A percentile compares a stretch with the other conserved stretches of the same genome.
These are phyloP conservation scores for Ascocoryne sarcoides DNA, from an alignment of 2,329 filamentous ascomycete species.

Conservation along the genomic window DNA sequence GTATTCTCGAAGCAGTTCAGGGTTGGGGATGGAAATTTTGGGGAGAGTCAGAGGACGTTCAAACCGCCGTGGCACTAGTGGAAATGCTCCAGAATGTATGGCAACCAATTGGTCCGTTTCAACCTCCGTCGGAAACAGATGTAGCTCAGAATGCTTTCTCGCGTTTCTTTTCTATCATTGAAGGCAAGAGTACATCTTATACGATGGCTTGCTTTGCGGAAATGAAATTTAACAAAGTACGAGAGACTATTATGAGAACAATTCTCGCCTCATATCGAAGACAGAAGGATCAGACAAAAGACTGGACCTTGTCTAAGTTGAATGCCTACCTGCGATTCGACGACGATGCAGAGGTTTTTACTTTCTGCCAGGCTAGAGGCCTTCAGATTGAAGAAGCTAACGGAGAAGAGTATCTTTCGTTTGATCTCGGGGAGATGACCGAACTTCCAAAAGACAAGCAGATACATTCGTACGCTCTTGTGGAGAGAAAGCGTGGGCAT, in stretches of 20 bases:
- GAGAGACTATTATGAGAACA: conserved; percentile 47
- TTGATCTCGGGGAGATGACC: conserved; percentile 19
- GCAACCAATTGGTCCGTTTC: conserved; percentile 48
- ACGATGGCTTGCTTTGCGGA: conserved; percentile 63
- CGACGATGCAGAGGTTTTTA: conserved; percentile 54
- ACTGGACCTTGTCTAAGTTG: conserved; percentile 48
- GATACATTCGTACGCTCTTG: conserved; percentile 45
- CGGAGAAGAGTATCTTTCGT: conserved; percentile 27
- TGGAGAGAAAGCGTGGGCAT: conserved; percentile 50
- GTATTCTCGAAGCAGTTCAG: conserved; percentile 44
- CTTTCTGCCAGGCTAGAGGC: conserved; percentile 52
- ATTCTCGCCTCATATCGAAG: conserved; percentile 47
- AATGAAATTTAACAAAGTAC: conserved; percentile 54
- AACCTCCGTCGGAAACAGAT: conserved; percentile 30
- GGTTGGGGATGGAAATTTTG: conserved; percentile 49
- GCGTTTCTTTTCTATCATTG: conserved; percentile 52
- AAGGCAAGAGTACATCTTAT: conserved; percentile 50
- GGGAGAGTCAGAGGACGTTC: conserved; percentile 49
- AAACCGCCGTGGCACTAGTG: conserved; percentile 51
- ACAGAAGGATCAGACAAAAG: conserved; percentile 47
- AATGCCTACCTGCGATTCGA: conserved; percentile 59
- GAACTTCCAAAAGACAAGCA: conserved; percentile 43
- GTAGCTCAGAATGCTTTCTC: conserved; percentile 41
- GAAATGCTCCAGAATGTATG: conserved; percentile 51
- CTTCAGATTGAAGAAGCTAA: conserved; percentile 41